A percentile compares a stretch with the other conserved stretches of the same genome.
phyloP scores from a whole-genome alignment of 805 yeast genomes.

The Maudiozyma bulderi region DNA sequence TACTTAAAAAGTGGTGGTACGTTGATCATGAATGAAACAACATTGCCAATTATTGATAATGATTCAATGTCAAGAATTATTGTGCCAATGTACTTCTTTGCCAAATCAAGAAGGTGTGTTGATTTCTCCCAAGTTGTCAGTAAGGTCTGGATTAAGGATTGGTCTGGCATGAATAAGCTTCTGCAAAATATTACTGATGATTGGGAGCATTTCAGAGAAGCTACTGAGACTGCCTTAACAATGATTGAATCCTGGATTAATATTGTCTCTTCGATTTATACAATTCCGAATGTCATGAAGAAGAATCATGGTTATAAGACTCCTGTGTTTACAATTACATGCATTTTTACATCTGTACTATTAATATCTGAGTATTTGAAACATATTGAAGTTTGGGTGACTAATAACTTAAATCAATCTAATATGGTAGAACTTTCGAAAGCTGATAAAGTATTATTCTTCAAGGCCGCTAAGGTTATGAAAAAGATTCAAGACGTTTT shows the following conservation, averaged over 20 bases:
- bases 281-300: slow-evolving; percentile 30
- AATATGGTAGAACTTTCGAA: slow-evolving; percentile 19
- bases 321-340: slow-evolving; percentile 66
- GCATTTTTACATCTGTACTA: slow-evolving; percentile 49
- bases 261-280: slow-evolving; percentile 41
- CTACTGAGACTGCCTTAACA: slow-evolving; percentile 47
- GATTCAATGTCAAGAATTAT: slow-evolving; percentile 53
- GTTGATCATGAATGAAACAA: slow-evolving; percentile 39
- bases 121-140: slow-evolving; percentile 52
- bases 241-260: slow-evolving; percentile 64
- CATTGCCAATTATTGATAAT: slow-evolving; percentile 34
- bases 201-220: slow-evolving; percentile 56
- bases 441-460: slow-evolving; percentile 51
- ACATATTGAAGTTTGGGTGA: slow-evolving; percentile 41
- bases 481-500: slow-evolving; percentile 51
- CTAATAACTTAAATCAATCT: slow-evolving; percentile 8
- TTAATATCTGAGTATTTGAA: slow-evolving; percentile 53
- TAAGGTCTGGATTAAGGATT: slow-evolving; percentile 55
- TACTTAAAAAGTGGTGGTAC: slow-evolving; percentile 57
- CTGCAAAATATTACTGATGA: slow-evolving; percentile 41
- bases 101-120: slow-evolving; percentile 56
- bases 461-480: slow-evolving; percentile 50
- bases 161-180: slow-evolving; percentile 53
- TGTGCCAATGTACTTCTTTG: slow-evolving; percentile 55
- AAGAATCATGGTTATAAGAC: slow-evolving; percentile 49